phyloP scores from a whole-genome alignment of 1,284 basidiomycete species.

The Marasmius sp. region DNA sequence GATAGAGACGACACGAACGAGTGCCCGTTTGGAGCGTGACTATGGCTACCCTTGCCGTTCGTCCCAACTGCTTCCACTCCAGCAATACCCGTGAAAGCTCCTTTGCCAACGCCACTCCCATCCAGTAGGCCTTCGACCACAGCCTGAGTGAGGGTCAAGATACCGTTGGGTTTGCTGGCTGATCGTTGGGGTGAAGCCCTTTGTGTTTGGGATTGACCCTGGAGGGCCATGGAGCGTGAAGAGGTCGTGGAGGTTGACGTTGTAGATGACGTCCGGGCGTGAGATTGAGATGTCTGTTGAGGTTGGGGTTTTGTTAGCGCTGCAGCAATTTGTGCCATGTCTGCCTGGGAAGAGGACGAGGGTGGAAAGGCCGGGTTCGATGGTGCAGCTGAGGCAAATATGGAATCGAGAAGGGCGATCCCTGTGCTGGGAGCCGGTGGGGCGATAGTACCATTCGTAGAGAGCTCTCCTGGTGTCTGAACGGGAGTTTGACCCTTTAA shows the following conservation, averaged over 20 bases:
- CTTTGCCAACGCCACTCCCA: constrained; percentile 1
- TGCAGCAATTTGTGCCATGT: background rate
- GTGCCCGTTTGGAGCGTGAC: background rate
- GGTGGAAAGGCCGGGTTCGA: background rate
- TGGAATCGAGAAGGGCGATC: constrained; percentile 30
- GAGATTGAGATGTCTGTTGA: constrained; percentile 3
- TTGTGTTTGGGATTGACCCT: background rate
- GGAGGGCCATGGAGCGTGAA: background rate
- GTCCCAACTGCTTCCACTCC: background rate
- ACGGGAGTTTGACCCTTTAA: constrained; percentile 7
- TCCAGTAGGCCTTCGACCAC: background rate
- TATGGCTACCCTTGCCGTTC: background rate
- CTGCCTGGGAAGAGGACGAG: constrained; percentile 1
- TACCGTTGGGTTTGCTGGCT: background rate
- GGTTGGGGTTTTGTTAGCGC: constrained; percentile 6
- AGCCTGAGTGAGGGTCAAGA: background rate
- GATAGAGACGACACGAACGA: background rate
- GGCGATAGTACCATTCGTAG: constrained; percentile 14
- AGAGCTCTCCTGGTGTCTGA: constrained; percentile 11
- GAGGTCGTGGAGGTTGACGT: constrained; percentile 16
- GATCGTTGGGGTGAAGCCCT: background rate
- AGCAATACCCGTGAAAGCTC: background rate
- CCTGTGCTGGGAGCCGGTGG: constrained; percentile 27
- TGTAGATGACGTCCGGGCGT: constrained; percentile 11
- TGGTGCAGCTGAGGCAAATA: constrained; percentile 24